These are phyloP conservation scores for Aureoboletus auriporus DNA, from an alignment of 768 basidiomycete genomes.

Conservation along the genomic window DNA sequence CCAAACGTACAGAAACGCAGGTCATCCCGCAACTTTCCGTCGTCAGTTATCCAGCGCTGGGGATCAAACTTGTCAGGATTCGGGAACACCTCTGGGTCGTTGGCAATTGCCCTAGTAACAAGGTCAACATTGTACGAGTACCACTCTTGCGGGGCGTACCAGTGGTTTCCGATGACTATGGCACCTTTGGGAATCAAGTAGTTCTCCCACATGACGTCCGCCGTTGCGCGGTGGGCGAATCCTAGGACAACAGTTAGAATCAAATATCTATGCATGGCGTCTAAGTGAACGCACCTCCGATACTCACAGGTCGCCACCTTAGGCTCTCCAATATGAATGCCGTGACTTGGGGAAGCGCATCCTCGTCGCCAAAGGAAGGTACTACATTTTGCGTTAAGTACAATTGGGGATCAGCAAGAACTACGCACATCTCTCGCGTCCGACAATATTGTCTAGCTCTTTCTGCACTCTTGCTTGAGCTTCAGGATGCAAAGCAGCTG, in stretches of 20 bases:
- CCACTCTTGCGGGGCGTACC: constrained; percentile 7
- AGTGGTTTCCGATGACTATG: constrained; percentile 35
- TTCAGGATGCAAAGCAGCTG: constrained; percentile 48
- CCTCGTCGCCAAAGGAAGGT: constrained; percentile 34
- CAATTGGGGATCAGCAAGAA: background rate
- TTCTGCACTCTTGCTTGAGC: constrained; percentile 47
- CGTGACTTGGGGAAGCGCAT: constrained; percentile 31
- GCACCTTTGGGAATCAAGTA: constrained; percentile 41
- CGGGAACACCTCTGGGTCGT: constrained; percentile 50
- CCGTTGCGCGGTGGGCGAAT: constrained; percentile 58
- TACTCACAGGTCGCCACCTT: constrained; percentile 36
- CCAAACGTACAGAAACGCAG: constrained; percentile 31
- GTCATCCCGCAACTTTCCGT: constrained; percentile 25
- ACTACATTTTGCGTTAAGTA: constrained; percentile 16
- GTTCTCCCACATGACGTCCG: constrained; percentile 42
- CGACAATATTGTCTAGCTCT: constrained; percentile 50
- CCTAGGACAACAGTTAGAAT: constrained; percentile 33
- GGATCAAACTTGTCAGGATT: constrained; percentile 54
- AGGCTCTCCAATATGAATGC: constrained; percentile 35
- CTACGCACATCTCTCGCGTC: constrained; percentile 29
- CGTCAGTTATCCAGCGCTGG: constrained; percentile 42
- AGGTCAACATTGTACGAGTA: background rate
- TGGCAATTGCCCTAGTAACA: constrained; percentile 35
- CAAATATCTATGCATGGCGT: background rate
- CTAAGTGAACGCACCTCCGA: constrained; percentile 20